Evolutionary conservation across 2,329 filamentous ascomycete species (phyloP), one percentile per base, ranked within the genome.

Genomic region (Cladosporium cucumerinum): DNA sequence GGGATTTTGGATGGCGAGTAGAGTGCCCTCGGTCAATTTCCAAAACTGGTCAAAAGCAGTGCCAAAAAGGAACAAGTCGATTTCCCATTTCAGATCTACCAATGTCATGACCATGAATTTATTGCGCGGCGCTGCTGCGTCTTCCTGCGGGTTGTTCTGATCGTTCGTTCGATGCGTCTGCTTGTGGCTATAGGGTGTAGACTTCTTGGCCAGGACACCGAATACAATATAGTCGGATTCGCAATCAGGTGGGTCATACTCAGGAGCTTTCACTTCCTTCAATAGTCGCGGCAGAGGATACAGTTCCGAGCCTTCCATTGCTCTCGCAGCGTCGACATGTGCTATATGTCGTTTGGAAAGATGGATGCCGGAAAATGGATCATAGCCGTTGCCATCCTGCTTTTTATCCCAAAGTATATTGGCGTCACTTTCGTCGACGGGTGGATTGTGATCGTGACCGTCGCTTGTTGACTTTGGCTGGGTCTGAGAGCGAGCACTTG

Each of bases 81-180:
- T 78, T 71, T 97, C 92, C 87, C 89, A 97, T 72, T 92, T 89
- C 12, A 99, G 82, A 76, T 99, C 94, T 0, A 91, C 92, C 2
- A 99, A 82, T 1, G 87, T 91, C 67, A 99, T 81, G 1, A 94
- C 89, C 91, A 99, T 97, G 80, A 96, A 99, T 76, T 96, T 97
- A 58, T 89, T 89, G 23, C 84, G 80, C 2, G 74, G 78, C 34
- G 79, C 79, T 54, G 83, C 82, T 62, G 88, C 84, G 36, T 72
- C 69, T 7, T 74, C 70, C 55, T 72, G 68, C 11, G 85, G 82
- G 57, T 85, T 80, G 21, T 81, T 79, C 52, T 84, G 78, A 57
- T 81, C 79, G 59, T 81, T 81, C 1, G 79, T 77, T 21, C 75
- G 73, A 46, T 77, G 78, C 1, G 73, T 70, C 30, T 82, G 80